Base-by-base conservation (phyloP, 169 alveolate species). In the Neospora caninum region DNA sequence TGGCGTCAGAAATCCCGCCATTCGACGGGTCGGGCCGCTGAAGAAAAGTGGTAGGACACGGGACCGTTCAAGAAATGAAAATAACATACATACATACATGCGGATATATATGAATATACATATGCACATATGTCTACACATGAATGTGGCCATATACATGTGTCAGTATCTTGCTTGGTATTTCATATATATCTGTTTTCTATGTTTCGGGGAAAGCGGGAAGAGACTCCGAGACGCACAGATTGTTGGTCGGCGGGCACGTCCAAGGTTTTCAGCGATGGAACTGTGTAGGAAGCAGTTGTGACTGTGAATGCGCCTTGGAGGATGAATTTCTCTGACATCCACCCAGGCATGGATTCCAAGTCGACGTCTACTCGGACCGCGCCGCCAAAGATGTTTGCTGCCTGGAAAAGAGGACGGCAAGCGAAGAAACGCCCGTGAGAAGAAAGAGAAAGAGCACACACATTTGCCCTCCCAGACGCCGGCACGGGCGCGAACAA, bases 321-420 rank as follows among this genome's bases (percentile, higher is more conserved):
- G 58, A 88, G 82, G 54, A 88, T 10, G 82, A 88, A 54, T 54
- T 88, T 88, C 84, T 88, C 93, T 34, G 86, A 22, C 84, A 88
- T 54, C 93, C 93, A 88, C 39, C 45, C 70, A 27, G 93, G 93
- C 93, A 88, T 36, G 58, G 84, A 41, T 4, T 88, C 93, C 53
- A 58, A 36, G 13, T 64, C 93, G 49, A 73, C 88, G 80, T 89
- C 88, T 2, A 89, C 80, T 4, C 93, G 88, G 22, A 89, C 78
- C 39, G 87, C 31, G 29, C 93, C 93, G 10, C 93, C 93, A 36
- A 89, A 89, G 53, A 89, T 34, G 18, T 70, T 53, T 27, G 89
- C 89, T 4, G 82, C 91, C 94, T 91, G 82, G 20, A 41, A 36
- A 73, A 20, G n/a, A 22, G 13, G 80, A 69, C 41, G 27, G 70